These are phyloP conservation scores for Letharia columbiana DNA, from an alignment of 495 filamentous ascomycete genomes.

Conservation along the genomic window DNA sequence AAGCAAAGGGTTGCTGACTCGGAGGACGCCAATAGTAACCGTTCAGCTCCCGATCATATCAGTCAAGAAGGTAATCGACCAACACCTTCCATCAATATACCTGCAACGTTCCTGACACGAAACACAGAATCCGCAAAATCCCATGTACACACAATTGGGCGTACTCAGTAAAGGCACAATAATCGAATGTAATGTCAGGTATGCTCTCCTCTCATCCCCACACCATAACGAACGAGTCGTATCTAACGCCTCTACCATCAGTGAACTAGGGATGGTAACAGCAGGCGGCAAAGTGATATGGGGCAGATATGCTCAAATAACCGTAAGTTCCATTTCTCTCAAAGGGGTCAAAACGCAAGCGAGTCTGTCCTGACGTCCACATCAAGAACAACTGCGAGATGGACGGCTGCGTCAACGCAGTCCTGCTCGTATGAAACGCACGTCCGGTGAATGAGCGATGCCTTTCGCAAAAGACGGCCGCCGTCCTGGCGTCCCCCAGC, in stretches of 20 bases:
- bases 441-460: neutral
- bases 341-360: neutral
- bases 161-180: constrained; percentile 93
- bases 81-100: neutral
- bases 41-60: constrained; percentile 87
- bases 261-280: constrained; percentile 83
- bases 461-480: too few relatives aligned
- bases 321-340: constrained; percentile 15
- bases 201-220: neutral
- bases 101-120: neutral
- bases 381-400: constrained; percentile 69
- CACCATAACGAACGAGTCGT: neutral
- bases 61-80: constrained; percentile 68
- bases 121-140: constrained; percentile 14
- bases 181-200: constrained; percentile 86
- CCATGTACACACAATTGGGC: constrained; percentile 75
- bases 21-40: constrained; percentile 44
- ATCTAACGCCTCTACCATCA: neutral
- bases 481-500: neutral
- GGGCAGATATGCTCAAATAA: constrained; percentile 76
- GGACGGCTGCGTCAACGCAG: constrained; percentile 69
- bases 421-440: constrained; percentile 23
- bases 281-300: constrained; percentile 88
- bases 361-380: neutral
- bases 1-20: neutral